Evolutionary conservation across 148 eudicot species (phyloP).

Genomic region (Talinum fruticosum): DNA sequence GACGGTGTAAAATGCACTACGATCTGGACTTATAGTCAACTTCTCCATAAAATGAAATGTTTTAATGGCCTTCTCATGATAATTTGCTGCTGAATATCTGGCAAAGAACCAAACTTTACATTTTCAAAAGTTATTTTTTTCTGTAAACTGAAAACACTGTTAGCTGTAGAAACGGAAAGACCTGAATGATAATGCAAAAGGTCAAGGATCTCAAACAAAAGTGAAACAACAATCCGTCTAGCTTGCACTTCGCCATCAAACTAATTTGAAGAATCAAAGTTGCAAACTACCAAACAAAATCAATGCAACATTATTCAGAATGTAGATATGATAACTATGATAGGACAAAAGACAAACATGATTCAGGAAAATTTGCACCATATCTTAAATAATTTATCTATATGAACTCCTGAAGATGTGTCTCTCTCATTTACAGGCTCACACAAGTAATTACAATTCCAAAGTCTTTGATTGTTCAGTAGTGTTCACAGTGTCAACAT

Average conservation of each 20-base stretch:
- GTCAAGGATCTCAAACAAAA: not conserved
- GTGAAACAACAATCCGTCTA: not conserved
- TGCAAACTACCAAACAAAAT: not conserved
- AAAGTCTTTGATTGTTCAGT: not conserved
- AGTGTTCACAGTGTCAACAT: not conserved
- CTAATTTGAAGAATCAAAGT: not conserved
- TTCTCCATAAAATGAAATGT: slow-evolving; percentile 82
- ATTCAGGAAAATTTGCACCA: not conserved
- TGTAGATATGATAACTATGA: not conserved
- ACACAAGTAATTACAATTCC: not conserved
- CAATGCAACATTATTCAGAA: not conserved
- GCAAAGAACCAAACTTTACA: slow-evolving; percentile 14
- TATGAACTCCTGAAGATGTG: not conserved
- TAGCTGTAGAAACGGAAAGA: not conserved
- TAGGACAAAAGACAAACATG: not conserved
- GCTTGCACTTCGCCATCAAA: not conserved
- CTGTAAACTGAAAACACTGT: not conserved
- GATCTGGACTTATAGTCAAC: slow-evolving; percentile 53
- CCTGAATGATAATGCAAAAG: not conserved
- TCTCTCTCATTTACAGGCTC: not conserved
- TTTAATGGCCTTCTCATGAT: slow-evolving; percentile 62
- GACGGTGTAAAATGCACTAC: slow-evolving; percentile 55
- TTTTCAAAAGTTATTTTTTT: not conserved
- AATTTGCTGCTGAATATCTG: slow-evolving; percentile 78
- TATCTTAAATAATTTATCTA: not conserved